Conservation (phyloP, 1,139 yeast species). For the Sugiyamaella sp. region DNA sequence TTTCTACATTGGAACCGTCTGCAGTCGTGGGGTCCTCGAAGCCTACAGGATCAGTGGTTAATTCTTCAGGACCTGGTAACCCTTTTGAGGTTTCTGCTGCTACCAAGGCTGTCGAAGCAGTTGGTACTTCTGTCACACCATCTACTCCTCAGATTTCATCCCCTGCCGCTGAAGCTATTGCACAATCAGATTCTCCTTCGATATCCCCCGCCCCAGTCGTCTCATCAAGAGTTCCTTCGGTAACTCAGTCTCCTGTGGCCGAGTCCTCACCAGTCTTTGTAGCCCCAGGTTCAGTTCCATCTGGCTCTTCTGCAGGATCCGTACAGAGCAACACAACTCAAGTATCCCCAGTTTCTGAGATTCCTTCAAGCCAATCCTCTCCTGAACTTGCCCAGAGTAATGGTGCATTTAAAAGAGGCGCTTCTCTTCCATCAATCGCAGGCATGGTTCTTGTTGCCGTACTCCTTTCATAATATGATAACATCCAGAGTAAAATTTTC, state of each 20-base stretch:
- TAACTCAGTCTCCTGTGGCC: conserved; percentile 3
- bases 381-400: conserved; percentile 1
- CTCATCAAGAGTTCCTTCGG: conserved; percentile 10
- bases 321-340: not conserved
- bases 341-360: conserved; percentile 15
- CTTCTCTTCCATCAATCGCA: conserved; percentile 10
- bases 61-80: no score
- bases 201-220: no score
- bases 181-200: no score
- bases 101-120: not conserved
- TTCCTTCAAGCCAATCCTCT: not conserved
- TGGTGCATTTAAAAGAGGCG: conserved; percentile 3
- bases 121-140: conserved; percentile 13
- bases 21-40: no score
- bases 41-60: no score
- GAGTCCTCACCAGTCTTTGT: no score
- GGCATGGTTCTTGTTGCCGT: conserved; percentile 19
- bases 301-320: not conserved
- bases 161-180: no score
- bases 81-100: no score
- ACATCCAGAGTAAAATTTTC: not conserved
- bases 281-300: not conserved
- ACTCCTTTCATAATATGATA: conserved; percentile 19
- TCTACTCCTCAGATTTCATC: no score
- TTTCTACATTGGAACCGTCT: not conserved